Evolutionary conservation across 768 basidiomycete genomes (phyloP), one percentile per base, ranked within the genome.

Genomic region (Boletellus sp.): DNA sequence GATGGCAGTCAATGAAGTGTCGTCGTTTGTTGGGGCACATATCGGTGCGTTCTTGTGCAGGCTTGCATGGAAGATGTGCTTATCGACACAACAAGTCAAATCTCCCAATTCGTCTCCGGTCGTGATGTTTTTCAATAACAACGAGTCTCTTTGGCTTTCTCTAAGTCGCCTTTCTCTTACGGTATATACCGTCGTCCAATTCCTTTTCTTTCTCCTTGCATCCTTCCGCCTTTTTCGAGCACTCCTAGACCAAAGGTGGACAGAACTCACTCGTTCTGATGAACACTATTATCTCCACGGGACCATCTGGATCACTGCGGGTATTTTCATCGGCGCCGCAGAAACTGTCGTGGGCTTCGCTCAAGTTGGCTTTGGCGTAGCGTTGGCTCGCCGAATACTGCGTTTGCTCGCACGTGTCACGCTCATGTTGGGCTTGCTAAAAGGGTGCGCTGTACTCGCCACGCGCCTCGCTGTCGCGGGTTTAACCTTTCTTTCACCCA

Each of bases 321-420:
- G 79, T 3, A 61, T 85, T 48, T 78, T 80, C 58, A 59, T 90
- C 22, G 85, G 85, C 10, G 78, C 79, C 3, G 61, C 83, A 41
- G 89, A 91, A 66, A 80, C 78, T 6, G 63, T 80, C 6, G 59
- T 84, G 10, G 89, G 87, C 1, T 89, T 88, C 55, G 75, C 74
- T 3, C 66, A 70, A 13, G 74, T 72, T 23, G 71, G 72, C 8
- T 88, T 88, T 58, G 77, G 73, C 1, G 56, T 76, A 10, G 67
- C 73, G 1, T 54, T 90, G 13, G 71, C 76, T 9, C 74, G 89
- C 33, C 78, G 87, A 15, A 68, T 81, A 19, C 51, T 91, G 32
- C 73, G 84, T 38, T 65, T 84, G 45, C 34, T 83, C 11, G 73
- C 74, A 3, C 74, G 86, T 40, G 76, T 72, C 0, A 75, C 69